phyloP scores from a whole-genome alignment of 2,329 filamentous ascomycete genomes.

The Sporothrix globosa region DNA sequence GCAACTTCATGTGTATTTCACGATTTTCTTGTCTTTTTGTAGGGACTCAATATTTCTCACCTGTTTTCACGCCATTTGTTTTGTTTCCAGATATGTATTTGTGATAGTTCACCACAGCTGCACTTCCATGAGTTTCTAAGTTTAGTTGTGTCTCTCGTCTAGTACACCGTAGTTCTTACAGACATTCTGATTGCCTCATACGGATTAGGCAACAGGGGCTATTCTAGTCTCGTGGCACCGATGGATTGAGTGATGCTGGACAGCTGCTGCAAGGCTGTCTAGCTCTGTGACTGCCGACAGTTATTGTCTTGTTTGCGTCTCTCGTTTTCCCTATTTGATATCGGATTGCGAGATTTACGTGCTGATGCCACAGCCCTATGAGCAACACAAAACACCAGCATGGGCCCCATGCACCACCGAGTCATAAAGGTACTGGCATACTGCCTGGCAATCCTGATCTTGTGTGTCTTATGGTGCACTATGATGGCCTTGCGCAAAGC shows the following conservation, averaged over 20 bases:
- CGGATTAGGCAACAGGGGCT: neutral
- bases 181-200: neutral
- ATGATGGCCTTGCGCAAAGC: neutral
- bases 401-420: neutral
- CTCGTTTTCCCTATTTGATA: neutral
- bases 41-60: no score
- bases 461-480: neutral
- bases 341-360: neutral
- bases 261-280: conserved; percentile 5
- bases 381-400: neutral
- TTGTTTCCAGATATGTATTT: neutral
- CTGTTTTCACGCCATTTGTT: neutral
- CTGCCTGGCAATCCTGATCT: neutral
- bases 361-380: conserved; percentile 16
- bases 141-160: neutral
- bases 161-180: neutral
- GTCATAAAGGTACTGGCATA: neutral
- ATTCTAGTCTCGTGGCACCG: neutral
- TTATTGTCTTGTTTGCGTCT: neutral
- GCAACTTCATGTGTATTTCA: neutral
- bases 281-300: neutral
- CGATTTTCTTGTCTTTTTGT: neutral
- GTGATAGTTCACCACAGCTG: neutral
- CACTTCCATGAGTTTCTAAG: neutral
- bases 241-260: neutral